Base-by-base conservation (phyloP, 2,329 filamentous ascomycete species). In the Malbranchea cinnamomea region DNA sequence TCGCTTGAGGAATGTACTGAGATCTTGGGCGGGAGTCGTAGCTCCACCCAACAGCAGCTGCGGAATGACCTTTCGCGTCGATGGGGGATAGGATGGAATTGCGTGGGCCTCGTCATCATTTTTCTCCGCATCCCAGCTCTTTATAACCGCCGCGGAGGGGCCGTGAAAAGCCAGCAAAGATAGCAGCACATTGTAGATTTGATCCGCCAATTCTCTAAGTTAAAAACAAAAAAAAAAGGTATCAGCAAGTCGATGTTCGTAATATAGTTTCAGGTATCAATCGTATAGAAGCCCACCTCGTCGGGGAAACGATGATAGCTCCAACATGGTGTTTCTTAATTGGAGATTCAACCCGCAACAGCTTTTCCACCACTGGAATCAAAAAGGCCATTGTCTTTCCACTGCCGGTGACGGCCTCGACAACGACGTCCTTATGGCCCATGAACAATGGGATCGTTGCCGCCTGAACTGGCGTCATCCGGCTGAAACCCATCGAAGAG, bases 381-480 rank as follows among this genome's bases (percentile, higher is more conserved):
- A 91, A 59, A 46, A 87, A 98, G 1, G 82, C 71, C 17, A 93
- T 62, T 0, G 84, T 93, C 58, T 94, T 93, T 36, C 84, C 84
- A 52, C 80, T 89, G 8, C 85, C 84, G 2, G 84, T 93, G 3
- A 92, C 84, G 18, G 83, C 83, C 61, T 92, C 83, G 4, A 93
- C 84, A 1, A 93, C 84, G 4, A 92, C 81, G 54, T 93, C 84
- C 48, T 91, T 92, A 52, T 92, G 80, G 30, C 74, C 76, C 57
- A 85, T 75, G 50, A 93, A 89, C 30, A 93, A 69, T 8, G 84
- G 83, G 41, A 94, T 78, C 4, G 82, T 78, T 35, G 83, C 87
- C 25, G 85, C 82, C 58, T 95, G 87, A n/a, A 94, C 85, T 1
- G 87, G 87, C 3, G 85, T 94, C 67, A 89, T 85, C 51, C 78